Evolutionary conservation across 225 moss, liverwort and hornwort genomes (phyloP).

Genomic region (Sphagnum tenellum): DNA sequence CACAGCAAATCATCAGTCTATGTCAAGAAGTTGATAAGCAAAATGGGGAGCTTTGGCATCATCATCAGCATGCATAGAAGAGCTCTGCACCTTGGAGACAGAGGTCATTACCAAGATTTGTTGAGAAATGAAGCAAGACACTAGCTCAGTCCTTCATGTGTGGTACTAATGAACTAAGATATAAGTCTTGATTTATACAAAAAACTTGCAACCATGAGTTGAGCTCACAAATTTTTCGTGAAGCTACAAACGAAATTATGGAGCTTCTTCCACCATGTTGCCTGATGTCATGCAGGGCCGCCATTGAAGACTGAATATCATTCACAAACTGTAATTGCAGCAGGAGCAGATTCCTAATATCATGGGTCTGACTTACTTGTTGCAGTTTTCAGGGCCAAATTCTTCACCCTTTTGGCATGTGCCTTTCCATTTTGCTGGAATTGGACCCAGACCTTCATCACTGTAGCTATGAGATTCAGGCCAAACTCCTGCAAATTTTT

Average conservation of each 20-base stretch:
- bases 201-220: background rate
- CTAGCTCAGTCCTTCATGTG: background rate
- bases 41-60: no score
- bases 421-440: conserved; percentile 70
- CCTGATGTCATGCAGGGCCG: no score
- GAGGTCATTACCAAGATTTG: background rate
- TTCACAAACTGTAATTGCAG: background rate
- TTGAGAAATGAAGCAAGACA: background rate
- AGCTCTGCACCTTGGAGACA: no score
- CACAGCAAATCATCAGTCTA: conserved; percentile 4
- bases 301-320: background rate
- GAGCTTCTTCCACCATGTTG: no score
- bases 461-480: conserved; percentile 63
- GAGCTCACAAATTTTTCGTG: background rate
- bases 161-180: no score
- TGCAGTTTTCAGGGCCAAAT: conserved; percentile 51
- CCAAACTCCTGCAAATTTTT: conserved; percentile 37
- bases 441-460: conserved; percentile 42
- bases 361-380: conserved; percentile 25
- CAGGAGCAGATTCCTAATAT: no score
- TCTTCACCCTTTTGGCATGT: conserved; percentile 35
- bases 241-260: no score
- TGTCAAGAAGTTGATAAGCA: no score
- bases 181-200: no score
- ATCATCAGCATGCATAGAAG: no score